These are phyloP conservation scores for Trichoderma gracile DNA, from an alignment of 2,329 filamentous ascomycete species.

Conservation along the genomic window DNA sequence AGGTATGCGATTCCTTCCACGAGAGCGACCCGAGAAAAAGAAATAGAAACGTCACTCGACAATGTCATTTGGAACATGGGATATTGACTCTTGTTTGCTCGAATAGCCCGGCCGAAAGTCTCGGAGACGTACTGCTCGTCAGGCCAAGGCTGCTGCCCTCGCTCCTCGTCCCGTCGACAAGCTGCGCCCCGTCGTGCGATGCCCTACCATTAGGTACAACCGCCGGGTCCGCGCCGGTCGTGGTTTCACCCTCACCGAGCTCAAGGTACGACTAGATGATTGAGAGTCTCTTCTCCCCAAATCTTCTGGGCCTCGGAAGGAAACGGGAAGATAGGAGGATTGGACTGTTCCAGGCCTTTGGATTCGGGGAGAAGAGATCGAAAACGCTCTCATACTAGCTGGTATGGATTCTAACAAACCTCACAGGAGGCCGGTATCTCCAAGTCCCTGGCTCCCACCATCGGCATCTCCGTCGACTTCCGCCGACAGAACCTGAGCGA, in stretches of 20 bases:
- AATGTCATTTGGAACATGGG: constrained; percentile 27
- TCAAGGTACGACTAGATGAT: constrained; percentile 75
- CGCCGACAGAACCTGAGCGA: constrained; percentile 97
- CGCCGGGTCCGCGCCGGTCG: constrained; percentile 93
- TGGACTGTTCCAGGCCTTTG: background rate
- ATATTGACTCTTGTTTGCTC: constrained; percentile 41
- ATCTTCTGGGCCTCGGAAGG: background rate
- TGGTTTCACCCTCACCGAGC: constrained; percentile 95
- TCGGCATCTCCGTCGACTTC: constrained; percentile 95
- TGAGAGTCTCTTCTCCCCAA: background rate
- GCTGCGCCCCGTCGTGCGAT: constrained; percentile 93
- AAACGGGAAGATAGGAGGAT: background rate
- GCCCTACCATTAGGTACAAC: constrained; percentile 99
- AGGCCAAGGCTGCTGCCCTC: constrained; percentile 91
- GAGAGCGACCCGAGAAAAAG: constrained; percentile 9
- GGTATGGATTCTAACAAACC: constrained; percentile 38
- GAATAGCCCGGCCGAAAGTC: constrained; percentile 90
- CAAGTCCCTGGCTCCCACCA: constrained; percentile 89
- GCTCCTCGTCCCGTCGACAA: constrained; percentile 97
- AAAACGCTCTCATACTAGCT: background rate
- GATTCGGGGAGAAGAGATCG: background rate
- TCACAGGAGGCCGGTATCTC: constrained; percentile 87
- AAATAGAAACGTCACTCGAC: constrained; percentile 5
- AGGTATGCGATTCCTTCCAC: constrained; percentile 63
- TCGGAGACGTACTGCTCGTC: constrained; percentile 85